Percentiles rank a stretch among this genome's conserved stretches.
Conservation (phyloP, 73 alveolate species). For the Stentor coeruleus region DNA sequence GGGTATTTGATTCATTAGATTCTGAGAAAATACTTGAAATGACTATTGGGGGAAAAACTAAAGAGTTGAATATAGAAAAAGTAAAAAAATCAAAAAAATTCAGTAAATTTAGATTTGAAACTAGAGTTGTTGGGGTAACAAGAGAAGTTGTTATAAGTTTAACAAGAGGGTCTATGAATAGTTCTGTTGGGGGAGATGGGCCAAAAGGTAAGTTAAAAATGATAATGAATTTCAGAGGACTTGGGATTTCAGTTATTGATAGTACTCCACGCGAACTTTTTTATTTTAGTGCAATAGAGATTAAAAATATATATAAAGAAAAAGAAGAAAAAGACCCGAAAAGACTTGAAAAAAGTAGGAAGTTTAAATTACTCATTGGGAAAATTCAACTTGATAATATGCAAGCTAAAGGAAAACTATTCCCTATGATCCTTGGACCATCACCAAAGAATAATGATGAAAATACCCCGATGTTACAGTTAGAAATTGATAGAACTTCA, state of each 20-base stretch:
- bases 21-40: constrained; percentile 32
- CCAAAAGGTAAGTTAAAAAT: background rate
- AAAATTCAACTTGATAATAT: constrained; percentile 46
- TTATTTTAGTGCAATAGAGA: constrained; percentile 46
- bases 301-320: constrained; percentile 5
- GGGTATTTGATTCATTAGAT: constrained; percentile 44
- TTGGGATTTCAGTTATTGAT: constrained; percentile 82
- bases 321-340: background rate
- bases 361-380: constrained; percentile 33
- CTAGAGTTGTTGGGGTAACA: background rate
- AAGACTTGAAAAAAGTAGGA: constrained; percentile 31
- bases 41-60: constrained; percentile 27
- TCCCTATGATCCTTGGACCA: constrained; percentile 51
- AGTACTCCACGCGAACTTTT: constrained; percentile 81
- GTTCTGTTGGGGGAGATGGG: background rate
- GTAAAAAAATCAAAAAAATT: constrained; percentile 23
- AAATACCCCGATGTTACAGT: constrained; percentile 48
- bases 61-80: constrained; percentile 36
- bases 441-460: constrained; percentile 21
- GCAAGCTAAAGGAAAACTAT: constrained; percentile 16
- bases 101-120: background rate
- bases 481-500: constrained; percentile 13
- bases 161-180: background rate
- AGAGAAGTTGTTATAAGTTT: background rate
- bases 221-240: constrained; percentile 45